Base-by-base conservation (phyloP, 2,329 filamentous ascomycete species). In the Penicillium sp. region DNA sequence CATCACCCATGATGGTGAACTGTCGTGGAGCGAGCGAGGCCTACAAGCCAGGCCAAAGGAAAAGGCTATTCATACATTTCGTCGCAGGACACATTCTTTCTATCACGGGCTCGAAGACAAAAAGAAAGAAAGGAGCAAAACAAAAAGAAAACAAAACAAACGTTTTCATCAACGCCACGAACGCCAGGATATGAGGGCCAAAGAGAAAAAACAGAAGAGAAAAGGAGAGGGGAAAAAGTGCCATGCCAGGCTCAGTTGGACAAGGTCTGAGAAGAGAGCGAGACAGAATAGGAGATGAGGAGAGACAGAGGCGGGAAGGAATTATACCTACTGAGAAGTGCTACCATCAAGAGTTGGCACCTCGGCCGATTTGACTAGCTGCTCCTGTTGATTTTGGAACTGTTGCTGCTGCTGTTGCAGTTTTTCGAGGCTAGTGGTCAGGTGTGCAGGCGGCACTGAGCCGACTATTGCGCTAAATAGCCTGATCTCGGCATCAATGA, bases 401-500 rank as follows among this genome's bases (percentile, higher is more conserved):
- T 61, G 52, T 32, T 55, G 47, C 32, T 67, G 64, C 11, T 66
- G 62, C 16, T 56, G 55, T 35, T 66, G 62, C 18, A 66, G 43
- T 43, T 61, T 66, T 36, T 66, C 60, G 19, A 65, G 30, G 26
- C 58, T 62, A 11, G 61, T 66, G 1, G 62, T 55, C 19, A 59
- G 19, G 29, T 47, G 55, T 3, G 51, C 49, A 1, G 60, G 26
- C 3, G 52, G 51, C 4, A 51, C 44, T 8, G 46, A 51, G 16
- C 59, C 58, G 18, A 66, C 61, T 16, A 70, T 58, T 9, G 65
- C 58, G 27, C 63, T 71, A 55, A 72, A 71, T n/a, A 74, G 58
- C 14, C 65, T 60, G 16, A 76, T 50, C 57, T 78, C 74, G 0
- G 72, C 74, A 46, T 76, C 70, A 51, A 75, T 74, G 16, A 77